phyloP scores from a whole-genome alignment of 805 yeast species.

The Schizosaccharomyces osmophilus region DNA sequence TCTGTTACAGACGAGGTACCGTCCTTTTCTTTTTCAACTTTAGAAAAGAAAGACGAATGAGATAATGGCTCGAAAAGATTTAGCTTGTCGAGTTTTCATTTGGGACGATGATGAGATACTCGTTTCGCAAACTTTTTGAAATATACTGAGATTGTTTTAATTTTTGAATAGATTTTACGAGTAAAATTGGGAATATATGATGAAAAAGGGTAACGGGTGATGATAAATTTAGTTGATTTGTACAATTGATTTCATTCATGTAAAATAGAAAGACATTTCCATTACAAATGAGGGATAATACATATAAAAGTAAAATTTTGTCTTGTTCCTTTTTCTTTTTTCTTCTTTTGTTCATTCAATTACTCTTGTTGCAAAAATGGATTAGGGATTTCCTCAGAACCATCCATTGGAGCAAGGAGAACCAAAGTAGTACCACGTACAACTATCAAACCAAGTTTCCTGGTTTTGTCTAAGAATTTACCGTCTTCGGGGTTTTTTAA shows the following conservation, averaged over 20 bases:
- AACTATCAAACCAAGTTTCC: conserved; percentile 55
- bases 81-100: neutral
- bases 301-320: too few species aligned
- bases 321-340: too few species aligned
- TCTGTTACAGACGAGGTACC: neutral
- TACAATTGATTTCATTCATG: too few species aligned
- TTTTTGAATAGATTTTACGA: too few species aligned
- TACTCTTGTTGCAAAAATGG: conserved; percentile 26
- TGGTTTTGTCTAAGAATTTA: conserved; percentile 27
- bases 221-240: too few species aligned
- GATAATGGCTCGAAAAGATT: neutral
- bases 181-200: too few species aligned
- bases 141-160: too few species aligned
- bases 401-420: conserved; percentile 45
- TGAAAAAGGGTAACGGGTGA: too few species aligned
- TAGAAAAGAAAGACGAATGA: neutral
- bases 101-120: too few species aligned
- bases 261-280: too few species aligned
- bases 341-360: neutral
- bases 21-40: neutral
- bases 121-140: too few species aligned
- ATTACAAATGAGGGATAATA: too few species aligned
- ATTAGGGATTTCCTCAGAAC: conserved; percentile 39
- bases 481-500: conserved; percentile 36
- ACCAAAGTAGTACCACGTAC: conserved; percentile 65